Conservation (phyloP, 1,284 basidiomycete genomes). For the Ganoderma leucocontextum region DNA sequence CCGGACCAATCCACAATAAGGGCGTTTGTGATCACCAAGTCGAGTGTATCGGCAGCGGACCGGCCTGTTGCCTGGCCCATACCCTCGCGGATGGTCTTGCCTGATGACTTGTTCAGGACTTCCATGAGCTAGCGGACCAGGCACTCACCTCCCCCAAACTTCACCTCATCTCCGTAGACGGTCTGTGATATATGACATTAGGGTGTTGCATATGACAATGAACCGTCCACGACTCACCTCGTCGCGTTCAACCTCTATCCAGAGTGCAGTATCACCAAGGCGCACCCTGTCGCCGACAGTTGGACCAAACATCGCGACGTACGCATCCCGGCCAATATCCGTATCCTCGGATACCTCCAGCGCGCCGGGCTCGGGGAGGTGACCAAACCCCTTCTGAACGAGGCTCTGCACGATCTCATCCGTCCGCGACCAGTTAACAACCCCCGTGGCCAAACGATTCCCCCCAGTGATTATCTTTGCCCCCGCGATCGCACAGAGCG, state of each 20-base stretch:
- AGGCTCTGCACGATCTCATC: slow-evolving; percentile 55
- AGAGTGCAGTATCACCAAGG: slow-evolving; percentile 90
- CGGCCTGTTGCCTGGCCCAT: slow-evolving; percentile 93
- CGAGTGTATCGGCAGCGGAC: slow-evolving; percentile 75
- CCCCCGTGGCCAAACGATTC: slow-evolving; percentile 76
- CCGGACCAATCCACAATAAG: slow-evolving; percentile 96
- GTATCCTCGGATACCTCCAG: slow-evolving; percentile 56
- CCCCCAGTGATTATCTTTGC: slow-evolving; percentile 81
- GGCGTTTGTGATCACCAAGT: slow-evolving; percentile 95
- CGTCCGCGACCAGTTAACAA: slow-evolving; percentile 51
- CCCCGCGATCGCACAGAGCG: slow-evolving; percentile 85
- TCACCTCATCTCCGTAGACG: slow-evolving; percentile 93
- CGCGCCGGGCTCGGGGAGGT: slow-evolving; percentile 68
- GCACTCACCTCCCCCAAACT: slow-evolving; percentile 90
- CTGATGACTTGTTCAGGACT: slow-evolving; percentile 46
- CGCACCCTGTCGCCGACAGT: slow-evolving; percentile 91
- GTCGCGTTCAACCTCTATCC: slow-evolving; percentile 94
- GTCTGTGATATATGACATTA: slow-evolving; percentile 53
- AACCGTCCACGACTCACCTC: slow-evolving; percentile 55
- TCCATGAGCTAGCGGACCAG: not conserved
- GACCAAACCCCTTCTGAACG: slow-evolving; percentile 66
- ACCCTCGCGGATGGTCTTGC: slow-evolving; percentile 94
- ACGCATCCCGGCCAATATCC: slow-evolving; percentile 69
- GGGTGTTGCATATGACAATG: not conserved
- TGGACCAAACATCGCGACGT: slow-evolving; percentile 94